A percentile compares a stretch with the other conserved stretches of the same genome.
phyloP scores from a whole-genome alignment of 1,284 basidiomycete species.

The Trametes polyzona region DNA sequence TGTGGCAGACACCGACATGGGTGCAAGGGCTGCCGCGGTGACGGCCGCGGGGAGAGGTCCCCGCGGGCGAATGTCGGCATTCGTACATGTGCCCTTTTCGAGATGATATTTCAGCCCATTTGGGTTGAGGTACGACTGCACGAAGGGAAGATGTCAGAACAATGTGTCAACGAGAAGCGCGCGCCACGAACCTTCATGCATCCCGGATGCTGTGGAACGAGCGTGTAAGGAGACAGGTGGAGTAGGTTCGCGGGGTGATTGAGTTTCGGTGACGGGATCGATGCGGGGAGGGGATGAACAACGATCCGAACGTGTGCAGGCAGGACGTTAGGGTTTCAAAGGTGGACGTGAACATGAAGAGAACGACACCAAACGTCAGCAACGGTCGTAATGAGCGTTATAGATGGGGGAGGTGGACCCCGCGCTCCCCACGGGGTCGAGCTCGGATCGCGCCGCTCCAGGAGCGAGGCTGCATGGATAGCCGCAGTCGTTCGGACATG shows the following conservation, averaged over 20 bases:
- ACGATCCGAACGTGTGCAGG: neutral
- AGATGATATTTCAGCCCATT: constrained; percentile 67
- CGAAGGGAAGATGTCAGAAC: constrained; percentile 6
- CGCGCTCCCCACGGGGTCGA: neutral
- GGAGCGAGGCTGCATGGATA: neutral
- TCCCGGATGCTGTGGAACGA: constrained; percentile 30
- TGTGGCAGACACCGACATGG: neutral
- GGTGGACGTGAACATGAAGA: neutral
- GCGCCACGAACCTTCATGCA: constrained; percentile 37
- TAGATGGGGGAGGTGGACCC: no score
- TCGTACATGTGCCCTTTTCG: constrained; percentile 61
- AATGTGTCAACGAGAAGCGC: neutral
- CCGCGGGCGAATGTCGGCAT: constrained; percentile 20
- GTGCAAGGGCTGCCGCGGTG: constrained; percentile 5
- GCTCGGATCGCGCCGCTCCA: neutral
- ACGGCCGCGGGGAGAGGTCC: neutral
- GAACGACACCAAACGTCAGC: constrained; percentile 5
- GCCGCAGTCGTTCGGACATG: neutral
- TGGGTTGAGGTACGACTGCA: constrained; percentile 58
- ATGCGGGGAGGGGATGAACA: neutral
- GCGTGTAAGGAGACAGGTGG: neutral
- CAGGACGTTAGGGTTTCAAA: neutral
- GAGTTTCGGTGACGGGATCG: neutral
- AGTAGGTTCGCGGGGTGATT: constrained; percentile 12
- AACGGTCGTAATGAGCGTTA: neutral